Conservation (phyloP, 805 yeast genomes). For the Grigorovia yakushimaensis region DNA sequence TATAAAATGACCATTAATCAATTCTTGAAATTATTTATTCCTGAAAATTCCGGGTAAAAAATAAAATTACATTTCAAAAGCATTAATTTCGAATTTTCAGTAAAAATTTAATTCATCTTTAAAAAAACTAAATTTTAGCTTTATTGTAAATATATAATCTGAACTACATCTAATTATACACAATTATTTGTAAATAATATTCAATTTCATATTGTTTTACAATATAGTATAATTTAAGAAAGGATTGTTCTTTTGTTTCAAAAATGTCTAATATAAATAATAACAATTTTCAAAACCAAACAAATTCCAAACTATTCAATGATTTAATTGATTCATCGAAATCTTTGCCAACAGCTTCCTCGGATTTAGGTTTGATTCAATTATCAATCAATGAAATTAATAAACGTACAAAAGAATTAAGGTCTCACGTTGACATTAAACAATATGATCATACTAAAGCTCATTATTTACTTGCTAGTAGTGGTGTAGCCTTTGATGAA, state of each 20-base stretch:
- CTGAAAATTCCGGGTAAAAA: not conserved
- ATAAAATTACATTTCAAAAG: not conserved
- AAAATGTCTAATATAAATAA: not conserved
- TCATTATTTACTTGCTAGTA: slow-evolving; percentile 81
- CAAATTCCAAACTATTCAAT: slow-evolving; percentile 33
- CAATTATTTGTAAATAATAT: too few species aligned
- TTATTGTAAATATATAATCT: too few species aligned
- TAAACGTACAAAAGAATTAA: slow-evolving; percentile 49
- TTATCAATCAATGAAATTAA: slow-evolving; percentile 72
- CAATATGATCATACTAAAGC: slow-evolving; percentile 46
- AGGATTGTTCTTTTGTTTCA: not conserved
- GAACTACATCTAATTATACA: not conserved
- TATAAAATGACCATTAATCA: slow-evolving; percentile 38
- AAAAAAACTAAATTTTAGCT: not conserved
- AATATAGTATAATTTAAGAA: too few species aligned
- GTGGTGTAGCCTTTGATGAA: slow-evolving; percentile 81
- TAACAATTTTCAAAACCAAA: not conserved
- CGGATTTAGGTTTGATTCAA: slow-evolving; percentile 72
- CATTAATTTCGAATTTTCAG: not conserved
- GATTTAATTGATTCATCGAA: slow-evolving; percentile 72
- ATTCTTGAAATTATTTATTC: slow-evolving; percentile 33
- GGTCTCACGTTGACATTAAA: slow-evolving; percentile 19
- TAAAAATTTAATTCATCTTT: too few species aligned
- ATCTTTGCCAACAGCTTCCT: slow-evolving; percentile 54
- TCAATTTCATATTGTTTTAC: too few species aligned